A percentile compares a stretch with the other conserved stretches of the same genome.
phyloP scores from a whole-genome alignment of 2,329 filamentous ascomycete genomes.

The Colletotrichum sp. region DNA sequence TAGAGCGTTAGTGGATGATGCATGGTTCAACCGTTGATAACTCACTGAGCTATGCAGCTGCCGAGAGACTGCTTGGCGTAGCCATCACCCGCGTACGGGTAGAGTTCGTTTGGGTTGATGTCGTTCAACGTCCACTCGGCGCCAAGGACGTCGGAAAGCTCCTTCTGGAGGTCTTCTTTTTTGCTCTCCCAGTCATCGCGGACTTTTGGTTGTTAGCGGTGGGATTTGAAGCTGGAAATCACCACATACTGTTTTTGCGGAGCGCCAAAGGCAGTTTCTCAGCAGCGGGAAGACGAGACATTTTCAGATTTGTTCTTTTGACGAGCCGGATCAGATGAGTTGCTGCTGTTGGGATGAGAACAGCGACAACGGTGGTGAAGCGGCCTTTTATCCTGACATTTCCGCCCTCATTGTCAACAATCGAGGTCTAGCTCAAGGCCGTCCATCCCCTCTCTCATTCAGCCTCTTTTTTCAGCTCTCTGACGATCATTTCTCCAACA shows the following conservation, averaged over 20 bases:
- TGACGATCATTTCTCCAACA: background rate
- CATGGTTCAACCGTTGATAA: background rate
- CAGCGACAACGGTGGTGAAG: background rate
- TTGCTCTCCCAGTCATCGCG: slow-evolving; percentile 57
- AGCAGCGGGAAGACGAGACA: slow-evolving; percentile 46
- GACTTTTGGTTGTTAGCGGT: slow-evolving; percentile 41
- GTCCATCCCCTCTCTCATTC: background rate
- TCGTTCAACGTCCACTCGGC: slow-evolving; percentile 51
- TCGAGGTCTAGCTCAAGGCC: background rate
- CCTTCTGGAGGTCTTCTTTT: slow-evolving; percentile 45
- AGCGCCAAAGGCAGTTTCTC: slow-evolving; percentile 55
- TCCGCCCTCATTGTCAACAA: too few species aligned
- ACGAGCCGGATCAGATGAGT: background rate
- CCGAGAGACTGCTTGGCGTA: slow-evolving; percentile 48
- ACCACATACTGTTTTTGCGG: slow-evolving; percentile 52
- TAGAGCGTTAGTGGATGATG: background rate
- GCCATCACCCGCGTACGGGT: slow-evolving; percentile 46
- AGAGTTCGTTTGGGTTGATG: slow-evolving; percentile 50
- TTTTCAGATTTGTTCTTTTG: slow-evolving; percentile 15
- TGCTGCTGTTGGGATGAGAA: background rate
- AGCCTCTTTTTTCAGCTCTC: background rate
- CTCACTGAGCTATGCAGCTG: slow-evolving; percentile 46
- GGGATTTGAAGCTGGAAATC: too few species aligned
- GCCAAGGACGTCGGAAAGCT: slow-evolving; percentile 50
- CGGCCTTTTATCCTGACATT: background rate